phyloP scores from a whole-genome alignment of 768 basidiomycete genomes.

The Daedaleopsis sinensis region DNA sequence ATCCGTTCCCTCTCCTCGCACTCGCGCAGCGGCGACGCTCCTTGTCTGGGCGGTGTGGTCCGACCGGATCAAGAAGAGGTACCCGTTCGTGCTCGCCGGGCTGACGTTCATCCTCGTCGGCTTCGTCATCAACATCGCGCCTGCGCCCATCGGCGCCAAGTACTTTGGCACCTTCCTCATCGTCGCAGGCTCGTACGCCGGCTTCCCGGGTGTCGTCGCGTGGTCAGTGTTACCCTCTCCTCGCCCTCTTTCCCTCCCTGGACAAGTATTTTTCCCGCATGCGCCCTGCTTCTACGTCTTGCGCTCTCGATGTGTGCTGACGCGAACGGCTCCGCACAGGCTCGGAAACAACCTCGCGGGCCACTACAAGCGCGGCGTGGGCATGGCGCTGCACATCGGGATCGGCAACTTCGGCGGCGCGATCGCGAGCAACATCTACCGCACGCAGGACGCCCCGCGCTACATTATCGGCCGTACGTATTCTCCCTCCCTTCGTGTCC shows the following conservation, averaged over 20 bases:
- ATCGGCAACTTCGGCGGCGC: conserved; percentile 68
- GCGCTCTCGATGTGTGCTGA: background rate
- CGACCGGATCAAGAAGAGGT: conserved; percentile 56
- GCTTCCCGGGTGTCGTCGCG: conserved; percentile 60
- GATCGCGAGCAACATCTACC: conserved; percentile 64
- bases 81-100: conserved; percentile 57
- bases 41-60: conserved; percentile 58
- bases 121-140: conserved; percentile 63
- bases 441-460: conserved; percentile 59
- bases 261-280: background rate
- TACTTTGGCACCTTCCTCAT: conserved; percentile 75
- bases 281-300: too few species aligned
- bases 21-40: conserved; percentile 49
- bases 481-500: background rate
- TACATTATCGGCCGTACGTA: conserved; percentile 64
- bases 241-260: background rate
- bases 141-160: conserved; percentile 53
- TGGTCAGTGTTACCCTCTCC: conserved; percentile 61
- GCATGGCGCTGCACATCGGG: conserved; percentile 71
- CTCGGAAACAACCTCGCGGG: conserved; percentile 66
- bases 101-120: conserved; percentile 56
- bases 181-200: conserved; percentile 62
- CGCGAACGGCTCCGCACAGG: conserved; percentile 38
- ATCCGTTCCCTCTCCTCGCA: background rate
- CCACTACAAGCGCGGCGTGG: conserved; percentile 71